Base-by-base conservation (phyloP, 257 asterid species). In the Nyctanthes arbortristis region DNA sequence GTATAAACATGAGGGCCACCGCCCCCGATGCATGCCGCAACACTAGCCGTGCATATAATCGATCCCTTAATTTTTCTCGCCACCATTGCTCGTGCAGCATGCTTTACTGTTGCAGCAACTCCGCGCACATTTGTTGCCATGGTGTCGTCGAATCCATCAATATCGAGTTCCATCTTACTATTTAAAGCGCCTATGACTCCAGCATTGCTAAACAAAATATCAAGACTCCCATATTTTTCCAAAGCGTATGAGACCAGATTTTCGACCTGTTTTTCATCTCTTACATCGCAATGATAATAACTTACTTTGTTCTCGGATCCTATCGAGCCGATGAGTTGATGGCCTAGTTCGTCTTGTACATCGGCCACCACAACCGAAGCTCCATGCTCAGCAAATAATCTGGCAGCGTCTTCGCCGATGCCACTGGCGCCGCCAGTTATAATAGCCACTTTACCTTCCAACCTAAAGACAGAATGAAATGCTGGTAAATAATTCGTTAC, bases 351-450 rank as follows among this genome's bases (percentile, higher is more conserved):
- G 7, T 86, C 90, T 10, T 86, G 93, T n/a, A 86, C 75, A 66
- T 86, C 96, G 0, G 85, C 89, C 8, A 73, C 76, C 35, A 86
- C 87, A 1, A 89, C 88, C 14, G 70, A 63, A 25, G 93, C 89
- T 27, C 96, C 96, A 2, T 89, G 78, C 68, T 84, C 82, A 0
- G 49, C 66, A 60, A 88, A 88, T 30, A 86, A 54, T 57, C 89
- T 52, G 0, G 79, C 85, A 0, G 91, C 55, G 1, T 84, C 88
- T 66, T 76, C 91, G 7, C 96, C 96, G 4, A 88, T 86, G 77
- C 96, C 96, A 75, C 96, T 88, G 34, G 96, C 93, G 30, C 80
- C 96, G 45, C 93, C 96, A 10, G 96, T 88, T 75, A 88, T 79
- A 24, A 88, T 59, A 4, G 96, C 96, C 3, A 88, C 89, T 63